phyloP scores from a whole-genome alignment of 202 grass and related monocot genomes.

The Musa balbisiana region DNA sequence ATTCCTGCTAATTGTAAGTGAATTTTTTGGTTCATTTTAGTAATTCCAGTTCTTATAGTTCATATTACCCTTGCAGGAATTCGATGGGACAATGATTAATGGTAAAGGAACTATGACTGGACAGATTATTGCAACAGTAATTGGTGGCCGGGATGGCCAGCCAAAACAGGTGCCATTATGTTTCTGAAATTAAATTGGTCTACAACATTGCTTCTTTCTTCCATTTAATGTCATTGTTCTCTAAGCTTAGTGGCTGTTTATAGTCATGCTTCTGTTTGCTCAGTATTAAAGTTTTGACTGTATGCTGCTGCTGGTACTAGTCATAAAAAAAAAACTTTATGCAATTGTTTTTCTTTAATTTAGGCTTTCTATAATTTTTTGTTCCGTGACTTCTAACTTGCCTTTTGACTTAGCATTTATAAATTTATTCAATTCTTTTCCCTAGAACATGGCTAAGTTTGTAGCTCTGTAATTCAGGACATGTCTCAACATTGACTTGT shows the following conservation, averaged over 20 bases:
- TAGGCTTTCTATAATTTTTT: too few relatives aligned
- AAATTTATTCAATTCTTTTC: too few relatives aligned
- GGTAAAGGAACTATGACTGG: conserved; percentile 73
- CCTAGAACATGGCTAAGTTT: too few relatives aligned
- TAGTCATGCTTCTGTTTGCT: too few relatives aligned
- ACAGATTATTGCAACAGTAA: conserved; percentile 79
- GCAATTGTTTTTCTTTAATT: too few relatives aligned
- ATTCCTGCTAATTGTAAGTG: not conserved
- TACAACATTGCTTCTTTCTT: not conserved
- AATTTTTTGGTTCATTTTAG: conserved; percentile 1
- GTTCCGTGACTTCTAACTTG: too few relatives aligned
- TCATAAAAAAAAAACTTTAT: too few relatives aligned
- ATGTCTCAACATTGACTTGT: too few relatives aligned
- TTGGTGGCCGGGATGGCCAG: conserved; percentile 80
- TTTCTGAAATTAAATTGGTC: not conserved
- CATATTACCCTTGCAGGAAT: conserved; percentile 38
- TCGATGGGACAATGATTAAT: conserved; percentile 43
- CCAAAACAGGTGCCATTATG: conserved; percentile 74
- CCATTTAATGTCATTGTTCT: not conserved
- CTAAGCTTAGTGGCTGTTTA: not conserved
- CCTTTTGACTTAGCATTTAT: too few relatives aligned
- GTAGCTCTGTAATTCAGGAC: too few relatives aligned
- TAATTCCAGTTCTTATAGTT: conserved; percentile 1
- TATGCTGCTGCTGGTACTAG: too few relatives aligned
- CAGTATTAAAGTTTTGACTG: too few relatives aligned